Conservation (phyloP, 257 asterid species). For the Solanum dulcamara region DNA sequence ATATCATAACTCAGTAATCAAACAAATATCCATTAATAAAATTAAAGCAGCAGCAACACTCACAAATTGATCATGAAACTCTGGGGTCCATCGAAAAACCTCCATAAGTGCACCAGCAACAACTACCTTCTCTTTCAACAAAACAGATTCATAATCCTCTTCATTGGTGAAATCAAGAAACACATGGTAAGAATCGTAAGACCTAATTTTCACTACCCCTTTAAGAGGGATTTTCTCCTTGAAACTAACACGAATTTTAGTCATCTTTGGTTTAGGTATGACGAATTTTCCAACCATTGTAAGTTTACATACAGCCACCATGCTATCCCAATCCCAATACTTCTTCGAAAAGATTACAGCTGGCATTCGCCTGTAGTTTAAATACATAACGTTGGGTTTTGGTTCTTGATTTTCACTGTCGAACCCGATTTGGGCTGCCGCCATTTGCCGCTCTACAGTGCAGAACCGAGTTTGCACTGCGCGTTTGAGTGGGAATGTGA, state of each 20-base stretch:
- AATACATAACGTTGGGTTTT: neutral
- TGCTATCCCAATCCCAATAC: neutral
- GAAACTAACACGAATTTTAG: neutral
- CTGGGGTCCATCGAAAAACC: neutral
- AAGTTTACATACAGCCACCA: neutral
- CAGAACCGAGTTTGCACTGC: neutral
- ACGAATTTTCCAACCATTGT: neutral
- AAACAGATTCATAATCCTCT: neutral
- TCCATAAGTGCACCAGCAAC: neutral
- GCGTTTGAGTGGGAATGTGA: neutral
- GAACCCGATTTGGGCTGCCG: neutral
- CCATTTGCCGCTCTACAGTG: neutral
- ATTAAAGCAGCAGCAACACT: neutral
- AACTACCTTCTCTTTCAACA: neutral
- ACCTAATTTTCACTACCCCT: neutral
- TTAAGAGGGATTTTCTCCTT: neutral
- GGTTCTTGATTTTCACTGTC: neutral
- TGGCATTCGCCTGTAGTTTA: neutral
- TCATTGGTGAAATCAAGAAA: neutral
- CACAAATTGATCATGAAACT: neutral
- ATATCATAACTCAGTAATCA: neutral
- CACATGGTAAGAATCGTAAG: neutral
- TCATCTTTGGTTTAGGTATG: neutral
- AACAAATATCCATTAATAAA: neutral
- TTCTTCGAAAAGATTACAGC: neutral